Evolutionary conservation across 2,329 filamentous ascomycete genomes (phyloP), one percentile per base, ranked within the genome.

Genomic region (Xylaria digitata): DNA sequence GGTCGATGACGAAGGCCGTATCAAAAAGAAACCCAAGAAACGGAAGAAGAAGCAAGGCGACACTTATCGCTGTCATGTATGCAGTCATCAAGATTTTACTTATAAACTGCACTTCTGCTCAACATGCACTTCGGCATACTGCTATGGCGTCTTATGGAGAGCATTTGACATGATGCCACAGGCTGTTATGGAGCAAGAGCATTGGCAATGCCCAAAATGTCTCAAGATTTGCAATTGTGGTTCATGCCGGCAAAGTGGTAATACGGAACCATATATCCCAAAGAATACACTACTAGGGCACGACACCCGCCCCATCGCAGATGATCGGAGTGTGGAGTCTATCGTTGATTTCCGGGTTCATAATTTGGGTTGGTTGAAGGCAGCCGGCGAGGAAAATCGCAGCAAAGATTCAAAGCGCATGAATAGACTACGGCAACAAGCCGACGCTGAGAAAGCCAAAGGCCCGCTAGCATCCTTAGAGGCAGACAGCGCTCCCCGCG

Each of bases 161-260:
- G 94, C 93, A 0, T 97, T 97, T 75, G 95, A 98, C 77, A 87
- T 94, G 77, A 91, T 93, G 86, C 96, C 96, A 0, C 89, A 95
- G 73, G 84, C 88, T 21, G 88, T 94, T 0, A 90, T 97, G 86
- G 90, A 96, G 75, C 86, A 92, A 70, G 87, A 90, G 70, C 84
- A 89, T 54, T 99, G 96, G 95, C 87, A 91, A 74, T 99, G 96
- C 71, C 96, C 96, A 0, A 93, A 90, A 75, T 99, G 96, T 77
- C 83, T 87, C 23, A 89, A 90, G 19, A 92, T 95, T 43, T 99
- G 96, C 83, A 96, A 94, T 70, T 97, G 94, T 74, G 92, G 89
- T 13, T 83, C 84, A 50, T 99, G 96, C 78, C 89, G 92, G 40
- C 88, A 89, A 48, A 76, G 79, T 45, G 83, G 83, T 8, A 88